Conservation (phyloP, 805 yeast species). For the Grigorovia humatica region DNA sequence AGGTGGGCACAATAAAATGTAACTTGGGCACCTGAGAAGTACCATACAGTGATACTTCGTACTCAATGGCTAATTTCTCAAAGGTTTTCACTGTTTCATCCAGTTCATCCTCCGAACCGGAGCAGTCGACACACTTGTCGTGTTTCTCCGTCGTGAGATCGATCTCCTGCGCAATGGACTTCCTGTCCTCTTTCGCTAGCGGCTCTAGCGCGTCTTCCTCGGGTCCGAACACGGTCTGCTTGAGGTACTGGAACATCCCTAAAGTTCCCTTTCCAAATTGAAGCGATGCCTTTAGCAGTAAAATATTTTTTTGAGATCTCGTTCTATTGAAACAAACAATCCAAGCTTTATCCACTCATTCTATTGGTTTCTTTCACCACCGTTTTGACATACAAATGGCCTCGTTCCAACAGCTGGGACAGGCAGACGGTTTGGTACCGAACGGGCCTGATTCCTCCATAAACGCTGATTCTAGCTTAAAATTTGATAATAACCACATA, state of each 20-base stretch:
- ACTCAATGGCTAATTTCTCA: slow-evolving; percentile 22
- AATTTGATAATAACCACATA: neutral
- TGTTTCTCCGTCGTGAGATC: neutral
- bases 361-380: no score
- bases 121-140: slow-evolving; percentile 1
- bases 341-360: no score
- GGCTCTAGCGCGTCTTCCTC: slow-evolving; percentile 14
- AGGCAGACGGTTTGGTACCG: no score
- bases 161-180: neutral
- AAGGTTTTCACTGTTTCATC: slow-evolving; percentile 17
- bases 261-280: neutral
- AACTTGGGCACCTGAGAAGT: slow-evolving; percentile 58
- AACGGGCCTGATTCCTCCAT: neutral
- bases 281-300: no score
- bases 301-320: no score
- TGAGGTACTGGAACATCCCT: neutral
- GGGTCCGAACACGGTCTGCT: slow-evolving; percentile 3
- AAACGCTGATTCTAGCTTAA: neutral
- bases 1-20: slow-evolving; percentile 77
- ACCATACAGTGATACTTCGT: slow-evolving; percentile 47
- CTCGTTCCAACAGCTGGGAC: no score
- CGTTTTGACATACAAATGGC: no score
- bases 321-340: no score
- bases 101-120: slow-evolving; percentile 18
- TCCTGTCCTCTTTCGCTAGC: slow-evolving; percentile 8